These are phyloP conservation scores for Golovinomyces cichoracearum DNA, from an alignment of 2,329 filamentous ascomycete species.

Conservation along the genomic window DNA sequence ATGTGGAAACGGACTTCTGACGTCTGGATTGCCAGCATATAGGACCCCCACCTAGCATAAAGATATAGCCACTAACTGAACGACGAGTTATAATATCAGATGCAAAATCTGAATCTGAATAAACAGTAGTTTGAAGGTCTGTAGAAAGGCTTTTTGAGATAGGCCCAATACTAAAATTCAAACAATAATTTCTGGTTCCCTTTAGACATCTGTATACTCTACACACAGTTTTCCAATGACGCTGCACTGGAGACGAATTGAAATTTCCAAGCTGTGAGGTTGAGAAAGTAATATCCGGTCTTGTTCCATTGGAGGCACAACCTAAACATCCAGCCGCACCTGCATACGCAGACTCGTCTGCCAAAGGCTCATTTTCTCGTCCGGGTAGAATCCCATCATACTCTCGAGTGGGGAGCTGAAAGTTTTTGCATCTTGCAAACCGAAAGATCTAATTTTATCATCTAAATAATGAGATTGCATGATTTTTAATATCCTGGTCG, in stretches of 20 bases:
- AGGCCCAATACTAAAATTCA: background rate
- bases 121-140: background rate
- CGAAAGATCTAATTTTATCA: background rate
- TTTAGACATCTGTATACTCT: background rate
- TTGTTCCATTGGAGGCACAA: background rate
- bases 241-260: background rate
- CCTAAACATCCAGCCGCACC: background rate
- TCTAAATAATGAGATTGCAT: background rate
- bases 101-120: background rate
- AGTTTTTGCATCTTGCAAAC: background rate
- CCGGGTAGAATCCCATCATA: background rate
- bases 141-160: background rate
- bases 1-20: background rate
- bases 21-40: background rate
- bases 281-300: background rate
- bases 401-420: background rate
- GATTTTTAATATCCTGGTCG: background rate
- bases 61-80: background rate
- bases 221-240: background rate
- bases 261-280: background rate
- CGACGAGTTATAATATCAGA: background rate
- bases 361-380: background rate
- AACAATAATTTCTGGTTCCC: background rate
- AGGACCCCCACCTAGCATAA: background rate
- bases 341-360: background rate